phyloP scores from a whole-genome alignment of 768 basidiomycete genomes.

The Phanerodontia chrysosporium region DNA sequence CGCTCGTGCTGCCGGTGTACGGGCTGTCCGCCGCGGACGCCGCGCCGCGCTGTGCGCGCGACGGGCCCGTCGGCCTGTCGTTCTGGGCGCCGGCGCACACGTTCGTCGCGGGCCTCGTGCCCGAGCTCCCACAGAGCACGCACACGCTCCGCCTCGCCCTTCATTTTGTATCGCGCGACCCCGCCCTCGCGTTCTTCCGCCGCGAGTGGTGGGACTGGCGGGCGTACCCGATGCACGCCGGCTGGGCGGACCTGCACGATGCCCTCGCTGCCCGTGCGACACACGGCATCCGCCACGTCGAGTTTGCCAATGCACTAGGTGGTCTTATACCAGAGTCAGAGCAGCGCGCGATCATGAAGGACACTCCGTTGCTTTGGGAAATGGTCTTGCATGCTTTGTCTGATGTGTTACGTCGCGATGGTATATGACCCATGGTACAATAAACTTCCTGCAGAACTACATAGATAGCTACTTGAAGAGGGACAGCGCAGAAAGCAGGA shows the following conservation, averaged over 20 bases:
- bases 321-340: too few relatives aligned
- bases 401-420: too few relatives aligned
- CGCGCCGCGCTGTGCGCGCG: not conserved
- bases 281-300: not conserved
- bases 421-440: too few relatives aligned
- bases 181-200: not conserved
- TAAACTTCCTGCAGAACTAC: too few relatives aligned
- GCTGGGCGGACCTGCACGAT: not conserved
- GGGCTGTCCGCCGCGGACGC: not conserved
- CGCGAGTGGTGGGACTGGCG: not conserved
- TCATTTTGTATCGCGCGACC: not conserved
- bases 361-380: too few relatives aligned
- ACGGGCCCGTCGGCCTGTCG: not conserved
- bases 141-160: not conserved
- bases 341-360: too few relatives aligned
- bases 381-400: too few relatives aligned
- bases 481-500: too few relatives aligned
- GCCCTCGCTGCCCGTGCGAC: not conserved
- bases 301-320: not conserved
- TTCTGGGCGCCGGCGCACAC: not conserved
- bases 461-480: too few relatives aligned
- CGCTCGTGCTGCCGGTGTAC: not conserved
- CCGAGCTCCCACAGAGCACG: not conserved
- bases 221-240: not conserved
- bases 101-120: not conserved